Evolutionary conservation across 2,329 filamentous ascomycete genomes (phyloP).

Genomic region (Penicillium brasilianum): DNA sequence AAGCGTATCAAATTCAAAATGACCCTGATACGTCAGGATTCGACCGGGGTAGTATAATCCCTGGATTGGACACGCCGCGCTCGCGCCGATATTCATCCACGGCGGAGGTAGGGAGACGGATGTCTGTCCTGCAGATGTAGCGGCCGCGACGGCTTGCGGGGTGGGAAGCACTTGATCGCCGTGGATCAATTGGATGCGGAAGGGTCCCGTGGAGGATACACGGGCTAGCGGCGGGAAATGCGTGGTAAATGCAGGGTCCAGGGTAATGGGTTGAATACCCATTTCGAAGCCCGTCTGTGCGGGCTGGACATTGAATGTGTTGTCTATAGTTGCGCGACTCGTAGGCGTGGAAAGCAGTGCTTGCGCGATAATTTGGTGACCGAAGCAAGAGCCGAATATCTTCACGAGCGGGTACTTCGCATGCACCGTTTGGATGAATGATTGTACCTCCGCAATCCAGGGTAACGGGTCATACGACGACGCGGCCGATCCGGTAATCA

Average conservation of each 20-base stretch:
- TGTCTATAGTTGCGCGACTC: not conserved
- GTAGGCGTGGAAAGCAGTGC: slow-evolving; percentile 27
- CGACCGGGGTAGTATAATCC: slow-evolving; percentile 37
- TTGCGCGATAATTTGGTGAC: slow-evolving; percentile 40
- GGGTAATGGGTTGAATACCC: slow-evolving; percentile 35
- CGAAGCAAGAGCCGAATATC: slow-evolving; percentile 43
- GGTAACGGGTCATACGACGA: slow-evolving; percentile 32
- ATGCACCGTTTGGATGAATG: slow-evolving; percentile 34
- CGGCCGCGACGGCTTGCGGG: slow-evolving; percentile 6
- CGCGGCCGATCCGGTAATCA: slow-evolving; percentile 37
- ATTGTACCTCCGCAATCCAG: slow-evolving; percentile 34
- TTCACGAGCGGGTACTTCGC: slow-evolving; percentile 33
- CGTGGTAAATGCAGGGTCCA: slow-evolving; percentile 29
- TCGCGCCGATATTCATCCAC: slow-evolving; percentile 39
- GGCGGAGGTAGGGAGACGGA: slow-evolving; percentile 27
- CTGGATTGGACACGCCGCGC: slow-evolving; percentile 34
- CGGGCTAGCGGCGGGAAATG: slow-evolving; percentile 19
- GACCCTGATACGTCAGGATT: slow-evolving; percentile 40
- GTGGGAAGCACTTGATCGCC: slow-evolving; percentile 37
- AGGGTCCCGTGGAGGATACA: slow-evolving; percentile 2
- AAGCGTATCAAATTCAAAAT: slow-evolving; percentile 40
- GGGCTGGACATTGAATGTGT: slow-evolving; percentile 28
- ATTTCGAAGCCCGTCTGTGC: slow-evolving; percentile 35
- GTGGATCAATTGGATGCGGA: slow-evolving; percentile 43
- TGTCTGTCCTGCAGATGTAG: slow-evolving; percentile 1